These are phyloP conservation scores for Fusarium aywerte DNA, from an alignment of 2,329 filamentous ascomycete genomes.

Conservation along the genomic window DNA sequence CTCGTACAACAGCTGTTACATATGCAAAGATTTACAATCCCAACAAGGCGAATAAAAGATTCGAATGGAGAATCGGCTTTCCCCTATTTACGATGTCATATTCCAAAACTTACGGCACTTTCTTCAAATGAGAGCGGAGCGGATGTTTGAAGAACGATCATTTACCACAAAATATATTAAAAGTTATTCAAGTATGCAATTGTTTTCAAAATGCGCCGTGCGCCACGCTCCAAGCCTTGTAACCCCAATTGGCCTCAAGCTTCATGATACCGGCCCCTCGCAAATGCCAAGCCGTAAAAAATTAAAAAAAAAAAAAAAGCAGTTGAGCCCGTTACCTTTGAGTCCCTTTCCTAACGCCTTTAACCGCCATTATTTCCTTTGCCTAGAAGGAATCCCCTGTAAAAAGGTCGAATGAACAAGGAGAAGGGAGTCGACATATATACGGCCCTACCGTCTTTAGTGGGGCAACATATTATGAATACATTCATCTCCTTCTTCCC, in stretches of 20 bases:
- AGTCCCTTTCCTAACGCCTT: constrained; percentile 13
- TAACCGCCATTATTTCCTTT: background rate
- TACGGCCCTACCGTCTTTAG: background rate
- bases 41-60: too few species aligned
- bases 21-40: background rate
- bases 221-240: constrained; percentile 9
- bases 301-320: background rate
- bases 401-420: background rate
- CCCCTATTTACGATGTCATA: background rate
- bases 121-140: background rate
- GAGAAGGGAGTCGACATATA: background rate
- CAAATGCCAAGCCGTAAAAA: background rate
- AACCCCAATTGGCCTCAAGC: background rate
- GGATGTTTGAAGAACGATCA: background rate
- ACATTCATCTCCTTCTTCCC: constrained; percentile 11
- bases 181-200: background rate
- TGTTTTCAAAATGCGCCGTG: constrained; percentile 2
- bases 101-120: background rate
- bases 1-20: background rate
- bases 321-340: background rate
- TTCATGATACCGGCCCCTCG: background rate
- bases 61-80: background rate
- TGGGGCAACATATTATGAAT: constrained; percentile 10
- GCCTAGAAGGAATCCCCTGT: background rate
- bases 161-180: constrained; percentile 25